Evolutionary conservation across 306 rosid species (phyloP).

Genomic region (Pyrus betulifolia): DNA sequence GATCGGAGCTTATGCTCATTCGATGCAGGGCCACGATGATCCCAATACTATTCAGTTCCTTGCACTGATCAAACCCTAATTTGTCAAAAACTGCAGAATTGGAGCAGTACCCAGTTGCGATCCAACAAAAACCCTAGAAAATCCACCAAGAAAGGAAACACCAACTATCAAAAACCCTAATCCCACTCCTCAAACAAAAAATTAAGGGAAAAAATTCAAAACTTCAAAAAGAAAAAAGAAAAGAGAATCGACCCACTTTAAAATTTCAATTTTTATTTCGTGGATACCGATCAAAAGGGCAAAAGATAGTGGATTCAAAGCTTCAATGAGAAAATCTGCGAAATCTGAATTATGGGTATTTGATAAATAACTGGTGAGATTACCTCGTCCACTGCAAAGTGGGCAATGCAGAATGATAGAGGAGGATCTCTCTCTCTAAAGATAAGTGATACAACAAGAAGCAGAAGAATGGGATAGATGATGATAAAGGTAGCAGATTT

Average conservation of each 20-base stretch:
- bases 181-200: slow-evolving; percentile 5
- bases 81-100: slow-evolving; percentile 18
- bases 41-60: slow-evolving; percentile 15
- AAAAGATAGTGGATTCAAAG: slow-evolving; percentile 12
- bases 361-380: slow-evolving; percentile 15
- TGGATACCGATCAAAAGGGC: slow-evolving; percentile 20
- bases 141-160: slow-evolving; percentile 12
- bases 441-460: background rate
- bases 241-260: background rate
- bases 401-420: slow-evolving; percentile 47
- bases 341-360: background rate
- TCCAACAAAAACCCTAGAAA: slow-evolving; percentile 46
- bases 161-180: slow-evolving; percentile 26
- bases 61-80: slow-evolving; percentile 37
- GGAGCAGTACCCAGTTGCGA: slow-evolving; percentile 31
- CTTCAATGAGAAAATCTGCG: slow-evolving; percentile 1
- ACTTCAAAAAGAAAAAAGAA: background rate
- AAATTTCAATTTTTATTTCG: background rate
- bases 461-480: background rate
- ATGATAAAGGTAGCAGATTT: background rate
- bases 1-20: slow-evolving; percentile 35
- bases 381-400: slow-evolving; percentile 53
- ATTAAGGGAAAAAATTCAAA: background rate
- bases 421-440: slow-evolving; percentile 18
- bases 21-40: slow-evolving; percentile 5